phyloP scores from a whole-genome alignment of 1,284 basidiomycete genomes.

The Blastosporella zonata region DNA sequence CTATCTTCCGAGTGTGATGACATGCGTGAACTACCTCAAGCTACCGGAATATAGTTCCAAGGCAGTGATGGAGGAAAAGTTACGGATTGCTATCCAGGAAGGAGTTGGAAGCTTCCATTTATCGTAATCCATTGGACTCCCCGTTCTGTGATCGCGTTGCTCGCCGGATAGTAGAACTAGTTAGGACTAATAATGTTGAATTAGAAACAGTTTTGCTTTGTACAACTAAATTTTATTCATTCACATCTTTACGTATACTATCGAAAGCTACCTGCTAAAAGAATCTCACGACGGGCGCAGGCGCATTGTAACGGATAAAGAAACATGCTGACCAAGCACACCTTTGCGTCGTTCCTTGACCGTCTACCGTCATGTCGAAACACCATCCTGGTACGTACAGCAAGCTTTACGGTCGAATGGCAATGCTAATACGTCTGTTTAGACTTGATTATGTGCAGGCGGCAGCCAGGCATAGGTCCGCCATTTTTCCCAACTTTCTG shows the following conservation, averaged over 20 bases:
- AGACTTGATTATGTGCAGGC: constrained; percentile 97
- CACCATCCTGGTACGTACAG: constrained; percentile 78
- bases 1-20: constrained; percentile 98
- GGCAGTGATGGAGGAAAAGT: constrained; percentile 75
- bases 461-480: constrained; percentile 92
- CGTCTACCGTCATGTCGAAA: constrained; percentile 68
- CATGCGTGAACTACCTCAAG: constrained; percentile 96
- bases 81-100: constrained; percentile 82
- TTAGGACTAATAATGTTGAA: not conserved
- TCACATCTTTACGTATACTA: not conserved
- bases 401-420: not conserved
- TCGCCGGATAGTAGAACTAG: constrained; percentile 1
- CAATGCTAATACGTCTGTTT: constrained; percentile 10
- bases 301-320: not conserved
- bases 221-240: not conserved
- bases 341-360: not conserved
- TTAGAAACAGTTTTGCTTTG: constrained; percentile 1
- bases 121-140: constrained; percentile 51
- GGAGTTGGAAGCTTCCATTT: constrained; percentile 95
- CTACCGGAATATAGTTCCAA: constrained; percentile 90
- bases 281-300: too few relatives aligned
- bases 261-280: too few relatives aligned
- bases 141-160: constrained; percentile 18
- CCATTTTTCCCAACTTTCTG: constrained; percentile 13
- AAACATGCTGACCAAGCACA: constrained; percentile 13